These are phyloP conservation scores for Podaxis sp. DNA, from an alignment of 768 basidiomycete genomes.

Conservation along the genomic window DNA sequence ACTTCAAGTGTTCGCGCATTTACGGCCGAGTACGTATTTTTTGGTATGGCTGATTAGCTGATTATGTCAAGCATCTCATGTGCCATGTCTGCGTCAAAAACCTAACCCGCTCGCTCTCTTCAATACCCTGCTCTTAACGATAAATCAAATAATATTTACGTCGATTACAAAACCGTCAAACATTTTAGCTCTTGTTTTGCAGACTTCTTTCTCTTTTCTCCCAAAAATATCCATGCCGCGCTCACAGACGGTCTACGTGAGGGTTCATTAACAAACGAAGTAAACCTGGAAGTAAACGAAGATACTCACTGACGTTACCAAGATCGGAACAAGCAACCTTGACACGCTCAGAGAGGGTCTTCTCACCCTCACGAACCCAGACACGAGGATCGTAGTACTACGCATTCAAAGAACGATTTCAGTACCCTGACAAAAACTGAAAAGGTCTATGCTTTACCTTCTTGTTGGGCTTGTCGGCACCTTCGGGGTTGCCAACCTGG, in stretches of 20 bases:
- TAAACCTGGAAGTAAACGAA: not conserved
- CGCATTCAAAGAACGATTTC: conserved; percentile 8
- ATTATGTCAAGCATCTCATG: too few relatives aligned
- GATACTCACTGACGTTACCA: conserved; percentile 46
- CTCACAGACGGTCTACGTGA: conserved; percentile 9
- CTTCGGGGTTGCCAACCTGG: conserved; percentile 98
- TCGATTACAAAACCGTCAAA: too few relatives aligned
- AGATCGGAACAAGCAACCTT: conserved; percentile 93
- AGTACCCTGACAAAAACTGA: not conserved
- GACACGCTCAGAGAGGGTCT: conserved; percentile 84
- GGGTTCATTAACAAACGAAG: not conserved
- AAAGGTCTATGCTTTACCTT: conserved; percentile 51
- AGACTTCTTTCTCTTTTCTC: not conserved
- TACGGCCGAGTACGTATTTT: too few relatives aligned
- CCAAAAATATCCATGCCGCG: not conserved
- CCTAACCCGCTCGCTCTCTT: too few relatives aligned
- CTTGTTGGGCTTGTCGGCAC: conserved; percentile 98
- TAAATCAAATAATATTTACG: too few relatives aligned
- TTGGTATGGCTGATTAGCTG: too few relatives aligned
- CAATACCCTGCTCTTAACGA: too few relatives aligned
- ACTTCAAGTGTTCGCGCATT: too few relatives aligned
- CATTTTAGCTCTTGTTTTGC: not conserved
- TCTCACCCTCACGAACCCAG: conserved; percentile 99
- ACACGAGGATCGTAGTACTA: conserved; percentile 94
- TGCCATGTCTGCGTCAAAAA: too few relatives aligned